Base-by-base conservation (phyloP, 2,329 filamentous ascomycete species). In the Fusarium succisae region DNA sequence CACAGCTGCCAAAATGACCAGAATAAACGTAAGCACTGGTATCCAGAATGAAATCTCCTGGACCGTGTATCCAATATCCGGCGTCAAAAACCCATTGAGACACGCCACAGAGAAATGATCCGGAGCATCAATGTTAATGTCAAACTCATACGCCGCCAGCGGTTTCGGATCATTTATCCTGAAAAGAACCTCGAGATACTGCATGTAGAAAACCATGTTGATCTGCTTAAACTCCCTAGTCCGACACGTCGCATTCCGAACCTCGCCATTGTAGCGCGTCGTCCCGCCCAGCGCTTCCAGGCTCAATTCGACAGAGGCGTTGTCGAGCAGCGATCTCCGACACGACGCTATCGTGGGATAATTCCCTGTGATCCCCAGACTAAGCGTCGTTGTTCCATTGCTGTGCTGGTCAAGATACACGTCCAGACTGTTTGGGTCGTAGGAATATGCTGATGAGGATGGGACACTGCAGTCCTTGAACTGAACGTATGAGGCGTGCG, bases 111-210 rank as follows among this genome's bases (percentile, higher is more conserved):
- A 59, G 7, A 75, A 63, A 44, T 72, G 26, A 20, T 75, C 71
- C 8, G 74, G 58, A 9, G 60, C 76, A 20, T 58, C 67, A 3
- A 78, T 59, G 37, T 67, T 57, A 14, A 78, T 35, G 24, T 72
- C 32, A 26, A 77, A 51, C 12, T 71, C 37, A 26, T 72, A 78
- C 26, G 76, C 58, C 24, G 69, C 75, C 43, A 78, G 45, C 37
- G 71, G 65, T 47, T 58, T 44, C 17, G 73, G 70, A 6, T 53
- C 47, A 9, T 66, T 51, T 17, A 93, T 57, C 5, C 43, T 54
- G 43, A 76, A 74, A 7, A 58, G 6, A 4, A 74, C 24, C 1
- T 65, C 24, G 1, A 74, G 22, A 7, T 32, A 5, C 7, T 74
- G 65, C 13, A 37, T 15, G 28, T 53, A n/a, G 3, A 58, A 32